These are phyloP conservation scores for Mycena epipterygia DNA, from an alignment of 768 basidiomycete species.

Conservation along the genomic window DNA sequence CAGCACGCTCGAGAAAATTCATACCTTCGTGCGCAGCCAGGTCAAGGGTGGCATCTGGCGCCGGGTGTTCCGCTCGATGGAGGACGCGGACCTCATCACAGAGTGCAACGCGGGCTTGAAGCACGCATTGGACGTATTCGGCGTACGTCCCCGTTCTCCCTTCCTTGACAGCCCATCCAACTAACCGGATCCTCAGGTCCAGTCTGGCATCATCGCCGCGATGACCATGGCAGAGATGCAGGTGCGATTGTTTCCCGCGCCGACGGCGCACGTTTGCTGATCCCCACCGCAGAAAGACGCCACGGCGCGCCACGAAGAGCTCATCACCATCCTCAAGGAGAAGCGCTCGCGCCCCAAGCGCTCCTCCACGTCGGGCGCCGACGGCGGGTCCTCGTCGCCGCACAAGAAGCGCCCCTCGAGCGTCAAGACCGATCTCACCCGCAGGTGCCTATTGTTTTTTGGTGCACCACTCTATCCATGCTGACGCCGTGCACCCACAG, in stretches of 20 bases:
- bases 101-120: conserved; percentile 29
- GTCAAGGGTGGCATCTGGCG: conserved; percentile 21
- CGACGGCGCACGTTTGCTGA: neutral
- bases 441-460: neutral
- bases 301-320: conserved; percentile 25
- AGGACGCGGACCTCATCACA: conserved; percentile 28
- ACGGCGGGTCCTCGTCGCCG: neutral
- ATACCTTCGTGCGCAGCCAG: conserved; percentile 23
- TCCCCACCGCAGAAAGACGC: conserved; percentile 25
- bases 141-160: conserved; percentile 18
- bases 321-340: conserved; percentile 32
- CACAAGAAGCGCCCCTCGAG: conserved; percentile 18
- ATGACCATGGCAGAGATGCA: conserved; percentile 34
- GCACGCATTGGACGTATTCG: conserved; percentile 32
- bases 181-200: conserved; percentile 20
- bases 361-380: neutral
- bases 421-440: neutral
- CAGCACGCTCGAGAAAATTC: conserved; percentile 32
- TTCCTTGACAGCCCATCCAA: neutral
- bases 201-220: conserved; percentile 30
- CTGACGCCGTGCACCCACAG: neutral
- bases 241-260: neutral
- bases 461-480: neutral
- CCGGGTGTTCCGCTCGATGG: conserved; percentile 26
- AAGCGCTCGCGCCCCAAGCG: conserved; percentile 15